Conservation (phyloP, 2,329 filamentous ascomycete species). For the Colletotrichum somersetense region DNA sequence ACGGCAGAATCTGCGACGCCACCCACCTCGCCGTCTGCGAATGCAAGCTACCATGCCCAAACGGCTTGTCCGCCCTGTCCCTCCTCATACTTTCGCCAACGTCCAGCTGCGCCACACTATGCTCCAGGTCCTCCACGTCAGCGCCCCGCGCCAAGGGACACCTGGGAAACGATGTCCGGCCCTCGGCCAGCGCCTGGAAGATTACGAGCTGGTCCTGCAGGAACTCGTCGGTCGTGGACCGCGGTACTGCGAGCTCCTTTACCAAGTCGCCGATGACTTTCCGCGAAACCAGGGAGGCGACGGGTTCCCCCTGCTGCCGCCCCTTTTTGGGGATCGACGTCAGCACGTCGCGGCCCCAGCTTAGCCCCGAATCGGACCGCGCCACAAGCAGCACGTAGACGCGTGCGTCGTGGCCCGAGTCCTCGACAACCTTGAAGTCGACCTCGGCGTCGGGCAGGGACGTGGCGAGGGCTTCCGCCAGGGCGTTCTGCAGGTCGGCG, state of each 20-base stretch:
- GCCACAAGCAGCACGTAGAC: conserved; percentile 71
- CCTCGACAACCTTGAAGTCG: conserved; percentile 61
- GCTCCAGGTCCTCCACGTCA: conserved; percentile 44
- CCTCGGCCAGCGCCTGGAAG: conserved; percentile 70
- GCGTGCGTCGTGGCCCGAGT: conserved; percentile 63
- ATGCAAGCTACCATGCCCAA: conserved; percentile 69
- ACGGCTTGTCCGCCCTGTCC: conserved; percentile 63
- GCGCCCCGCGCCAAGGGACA: background rate
- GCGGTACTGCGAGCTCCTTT: conserved; percentile 53
- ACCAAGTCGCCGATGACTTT: conserved; percentile 62
- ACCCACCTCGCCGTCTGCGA: conserved; percentile 73
- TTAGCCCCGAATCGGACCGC: conserved; percentile 56
- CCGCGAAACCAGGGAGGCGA: conserved; percentile 57
- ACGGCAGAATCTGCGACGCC: conserved; percentile 62
- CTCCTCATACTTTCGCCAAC: conserved; percentile 50
- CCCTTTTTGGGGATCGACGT: conserved; percentile 57
- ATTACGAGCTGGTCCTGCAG: conserved; percentile 73
- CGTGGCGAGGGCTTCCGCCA: conserved; percentile 55
- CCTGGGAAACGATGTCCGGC: conserved; percentile 61
- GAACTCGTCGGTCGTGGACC: conserved; percentile 61
- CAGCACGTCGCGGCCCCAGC: conserved; percentile 64
- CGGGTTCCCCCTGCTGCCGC: conserved; percentile 46
- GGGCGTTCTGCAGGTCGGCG: conserved; percentile 53
- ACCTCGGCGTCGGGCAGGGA: conserved; percentile 60
- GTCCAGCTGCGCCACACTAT: conserved; percentile 49